A percentile compares a stretch with the other conserved stretches of the same genome.
Conservation (phyloP, 2,329 filamentous ascomycete species). For the Fusarium newnesense region DNA sequence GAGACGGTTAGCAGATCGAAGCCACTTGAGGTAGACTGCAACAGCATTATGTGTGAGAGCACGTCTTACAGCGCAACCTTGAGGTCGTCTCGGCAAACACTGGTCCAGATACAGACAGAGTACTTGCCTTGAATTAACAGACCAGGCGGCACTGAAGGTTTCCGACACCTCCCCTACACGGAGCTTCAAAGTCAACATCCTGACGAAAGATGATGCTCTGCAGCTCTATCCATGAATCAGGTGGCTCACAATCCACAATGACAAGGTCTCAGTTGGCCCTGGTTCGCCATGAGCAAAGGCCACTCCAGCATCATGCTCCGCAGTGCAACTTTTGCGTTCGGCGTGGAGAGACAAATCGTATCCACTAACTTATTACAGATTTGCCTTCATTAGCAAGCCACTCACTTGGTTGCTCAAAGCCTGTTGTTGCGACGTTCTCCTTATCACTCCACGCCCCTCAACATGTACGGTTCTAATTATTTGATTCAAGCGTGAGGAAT, state of each 20-base stretch:
- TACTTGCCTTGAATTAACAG: constrained; percentile 6
- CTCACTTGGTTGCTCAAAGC: constrained; percentile 3
- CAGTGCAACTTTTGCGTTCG: constrained; percentile 24
- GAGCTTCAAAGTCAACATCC: constrained; percentile 7
- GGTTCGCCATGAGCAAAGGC: constrained; percentile 1
- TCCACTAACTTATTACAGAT: constrained; percentile 31
- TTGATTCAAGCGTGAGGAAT: constrained; percentile 26
- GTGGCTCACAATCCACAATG: constrained; percentile 3
- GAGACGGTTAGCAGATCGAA: constrained; percentile 13
- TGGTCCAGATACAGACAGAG: constrained; percentile 6
- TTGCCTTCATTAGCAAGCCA: constrained; percentile 39
- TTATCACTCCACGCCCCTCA: constrained; percentile 21
- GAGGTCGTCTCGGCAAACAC: not conserved
- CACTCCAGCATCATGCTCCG: constrained; percentile 15
- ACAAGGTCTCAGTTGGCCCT: constrained; percentile 15
- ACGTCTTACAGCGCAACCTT: not conserved
- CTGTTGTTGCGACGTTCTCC: constrained; percentile 8
- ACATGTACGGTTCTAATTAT: constrained; percentile 10
- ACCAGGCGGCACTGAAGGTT: constrained; percentile 1
- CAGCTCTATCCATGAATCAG: constrained; percentile 6
- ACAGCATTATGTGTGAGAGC: constrained; percentile 8
- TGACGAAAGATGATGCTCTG: constrained; percentile 8
- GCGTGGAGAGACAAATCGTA: constrained; percentile 24
- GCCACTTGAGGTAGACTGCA: constrained; percentile 4
- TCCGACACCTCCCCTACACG: constrained; percentile 1